A percentile compares a stretch with the other conserved stretches of the same genome.
phyloP scores from a whole-genome alignment of 352 stramenopile genomes.

The Phytophthora pini region DNA sequence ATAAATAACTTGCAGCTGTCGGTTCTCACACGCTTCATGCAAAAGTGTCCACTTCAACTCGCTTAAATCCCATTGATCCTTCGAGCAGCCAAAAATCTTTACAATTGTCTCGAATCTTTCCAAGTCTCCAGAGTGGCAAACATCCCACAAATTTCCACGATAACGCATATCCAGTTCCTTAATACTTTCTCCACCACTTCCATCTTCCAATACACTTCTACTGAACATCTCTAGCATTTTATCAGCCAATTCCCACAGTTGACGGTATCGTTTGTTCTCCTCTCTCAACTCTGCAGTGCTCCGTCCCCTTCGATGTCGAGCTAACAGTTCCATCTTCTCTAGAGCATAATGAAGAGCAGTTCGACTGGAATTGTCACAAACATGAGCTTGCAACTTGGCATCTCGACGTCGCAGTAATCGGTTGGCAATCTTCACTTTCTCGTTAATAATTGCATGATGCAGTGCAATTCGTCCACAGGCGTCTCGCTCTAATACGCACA shows the following conservation, averaged over 20 bases:
- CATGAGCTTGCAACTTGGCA: slow-evolving; percentile 46
- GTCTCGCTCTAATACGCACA: slow-evolving; percentile 45
- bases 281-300: slow-evolving; percentile 17
- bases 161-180: slow-evolving; percentile 40
- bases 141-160: slow-evolving; percentile 64
- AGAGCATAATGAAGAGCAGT: slow-evolving; percentile 57
- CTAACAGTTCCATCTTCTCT: slow-evolving; percentile 47
- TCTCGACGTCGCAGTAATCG: slow-evolving; percentile 46
- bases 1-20: slow-evolving; percentile 30
- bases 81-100: slow-evolving; percentile 26
- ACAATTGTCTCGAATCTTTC: slow-evolving; percentile 46
- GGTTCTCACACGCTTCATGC: slow-evolving; percentile 58
- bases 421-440: slow-evolving; percentile 40
- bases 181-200: slow-evolving; percentile 11
- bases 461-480: slow-evolving; percentile 49
- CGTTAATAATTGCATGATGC: slow-evolving; percentile 58
- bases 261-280: slow-evolving; percentile 36
- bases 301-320: background rate
- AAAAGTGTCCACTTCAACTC: slow-evolving; percentile 52
- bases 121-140: slow-evolving; percentile 45
- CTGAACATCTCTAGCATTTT: slow-evolving; percentile 36
- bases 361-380: slow-evolving; percentile 43
- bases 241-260: slow-evolving; percentile 47
- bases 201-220: slow-evolving; percentile 8
- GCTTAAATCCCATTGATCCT: slow-evolving; percentile 20